These are phyloP conservation scores for Peronospora destructor DNA, from an alignment of 352 stramenopile species.

Conservation along the genomic window DNA sequence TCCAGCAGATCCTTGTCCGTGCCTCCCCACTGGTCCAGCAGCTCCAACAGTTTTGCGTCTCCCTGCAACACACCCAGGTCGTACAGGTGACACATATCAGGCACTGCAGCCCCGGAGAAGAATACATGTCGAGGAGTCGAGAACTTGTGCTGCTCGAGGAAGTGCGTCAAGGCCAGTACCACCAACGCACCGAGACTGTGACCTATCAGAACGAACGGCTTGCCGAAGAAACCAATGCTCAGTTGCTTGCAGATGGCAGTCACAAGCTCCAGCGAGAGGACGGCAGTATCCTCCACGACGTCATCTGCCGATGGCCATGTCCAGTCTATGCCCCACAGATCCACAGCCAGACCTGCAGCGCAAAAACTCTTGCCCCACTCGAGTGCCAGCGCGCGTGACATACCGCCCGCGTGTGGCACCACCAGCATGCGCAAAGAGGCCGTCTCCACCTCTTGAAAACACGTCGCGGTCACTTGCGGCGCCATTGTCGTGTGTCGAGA, in stretches of 20 bases:
- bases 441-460: slow-evolving; percentile 58
- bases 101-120: slow-evolving; percentile 40
- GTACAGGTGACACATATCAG: slow-evolving; percentile 30
- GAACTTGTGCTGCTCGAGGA: slow-evolving; percentile 39
- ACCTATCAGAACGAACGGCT: slow-evolving; percentile 58
- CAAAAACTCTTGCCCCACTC: slow-evolving; percentile 42
- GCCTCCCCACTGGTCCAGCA: slow-evolving; percentile 51
- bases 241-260: slow-evolving; percentile 38
- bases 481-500: slow-evolving; percentile 25
- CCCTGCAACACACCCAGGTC: slow-evolving; percentile 18
- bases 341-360: slow-evolving; percentile 28
- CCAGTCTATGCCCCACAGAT: slow-evolving; percentile 68
- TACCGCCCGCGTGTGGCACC: slow-evolving; percentile 48
- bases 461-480: slow-evolving; percentile 37
- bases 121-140: slow-evolving; percentile 54
- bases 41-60: slow-evolving; percentile 34
- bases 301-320: slow-evolving; percentile 16
- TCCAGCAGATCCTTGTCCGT: slow-evolving; percentile 52
- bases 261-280: slow-evolving; percentile 24
- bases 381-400: slow-evolving; percentile 35
- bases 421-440: slow-evolving; percentile 57
- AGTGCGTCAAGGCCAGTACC: slow-evolving; percentile 43
- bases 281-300: slow-evolving; percentile 8
- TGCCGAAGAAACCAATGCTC: slow-evolving; percentile 58
- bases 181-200: slow-evolving; percentile 64